These are phyloP conservation scores for Phaffia australis DNA, from an alignment of 768 basidiomycete species.

Conservation along the genomic window DNA sequence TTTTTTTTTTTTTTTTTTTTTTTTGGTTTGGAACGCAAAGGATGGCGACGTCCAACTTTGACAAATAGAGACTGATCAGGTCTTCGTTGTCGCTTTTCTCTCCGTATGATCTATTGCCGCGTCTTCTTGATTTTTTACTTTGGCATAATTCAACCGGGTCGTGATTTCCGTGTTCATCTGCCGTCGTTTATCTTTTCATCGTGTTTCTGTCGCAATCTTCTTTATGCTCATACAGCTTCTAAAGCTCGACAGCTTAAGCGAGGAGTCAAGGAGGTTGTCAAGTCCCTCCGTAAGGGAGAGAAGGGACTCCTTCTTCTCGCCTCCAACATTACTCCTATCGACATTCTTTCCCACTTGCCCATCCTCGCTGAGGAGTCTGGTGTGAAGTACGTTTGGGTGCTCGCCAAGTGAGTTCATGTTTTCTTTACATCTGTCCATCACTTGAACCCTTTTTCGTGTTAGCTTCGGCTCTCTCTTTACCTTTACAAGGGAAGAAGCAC, in stretches of 20 bases:
- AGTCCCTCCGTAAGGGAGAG: slow-evolving; percentile 92
- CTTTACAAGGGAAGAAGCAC: too few species aligned
- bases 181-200: neutral
- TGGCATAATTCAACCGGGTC: neutral
- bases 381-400: slow-evolving; percentile 39
- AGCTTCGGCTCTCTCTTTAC: neutral
- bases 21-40: neutral
- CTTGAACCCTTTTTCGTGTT: too few species aligned
- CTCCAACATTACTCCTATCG: slow-evolving; percentile 93
- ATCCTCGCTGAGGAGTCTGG: slow-evolving; percentile 82
- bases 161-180: neutral
- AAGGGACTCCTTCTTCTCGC: slow-evolving; percentile 89
- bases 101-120: neutral
- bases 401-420: slow-evolving; percentile 35
- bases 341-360: slow-evolving; percentile 95
- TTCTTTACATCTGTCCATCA: neutral
- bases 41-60: neutral
- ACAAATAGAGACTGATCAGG: neutral
- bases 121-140: neutral
- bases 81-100: slow-evolving; percentile 32
- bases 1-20: neutral
- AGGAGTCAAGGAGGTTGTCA: slow-evolving; percentile 97
- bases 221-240: slow-evolving; percentile 50
- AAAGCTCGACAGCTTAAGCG: slow-evolving; percentile 91
- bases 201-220: neutral